These are phyloP conservation scores for Bremia lactucae DNA, from an alignment of 352 stramenopile species.

Conservation along the genomic window DNA sequence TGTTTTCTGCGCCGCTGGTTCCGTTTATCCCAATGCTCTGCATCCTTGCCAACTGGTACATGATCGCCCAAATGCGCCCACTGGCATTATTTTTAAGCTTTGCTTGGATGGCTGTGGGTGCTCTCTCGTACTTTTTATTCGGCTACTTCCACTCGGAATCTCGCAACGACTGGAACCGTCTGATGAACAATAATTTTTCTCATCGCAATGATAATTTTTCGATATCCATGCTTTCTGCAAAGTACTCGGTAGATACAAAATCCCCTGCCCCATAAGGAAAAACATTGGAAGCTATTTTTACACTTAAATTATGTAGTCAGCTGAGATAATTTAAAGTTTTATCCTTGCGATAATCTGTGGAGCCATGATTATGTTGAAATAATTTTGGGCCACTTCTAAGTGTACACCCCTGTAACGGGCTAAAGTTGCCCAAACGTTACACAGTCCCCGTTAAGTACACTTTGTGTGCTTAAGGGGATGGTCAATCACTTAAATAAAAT, in stretches of 20 bases:
- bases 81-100: conserved; percentile 26
- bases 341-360: too few relatives aligned
- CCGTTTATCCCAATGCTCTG: conserved; percentile 42
- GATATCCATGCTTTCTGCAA: conserved; percentile 26
- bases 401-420: too few relatives aligned
- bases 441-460: too few relatives aligned
- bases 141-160: conserved; percentile 34
- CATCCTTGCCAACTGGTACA: conserved; percentile 56
- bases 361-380: too few relatives aligned
- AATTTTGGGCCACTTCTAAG: too few relatives aligned
- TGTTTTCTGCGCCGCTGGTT: conserved; percentile 43
- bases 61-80: conserved; percentile 41
- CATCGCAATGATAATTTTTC: conserved; percentile 20
- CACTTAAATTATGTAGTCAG: too few relatives aligned
- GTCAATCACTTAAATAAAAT: too few relatives aligned
- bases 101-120: conserved; percentile 33
- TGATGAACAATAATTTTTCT: conserved; percentile 27
- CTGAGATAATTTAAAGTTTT: too few relatives aligned
- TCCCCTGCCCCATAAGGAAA: conserved; percentile 19
- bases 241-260: conserved; percentile 16
- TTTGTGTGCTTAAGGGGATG: too few relatives aligned
- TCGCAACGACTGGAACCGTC: conserved; percentile 27
- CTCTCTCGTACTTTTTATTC: conserved; percentile 54
- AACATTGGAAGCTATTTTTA: too few relatives aligned
- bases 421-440: too few relatives aligned